phyloP scores from a whole-genome alignment of 805 yeast species.

The Lachancea meyersii region DNA sequence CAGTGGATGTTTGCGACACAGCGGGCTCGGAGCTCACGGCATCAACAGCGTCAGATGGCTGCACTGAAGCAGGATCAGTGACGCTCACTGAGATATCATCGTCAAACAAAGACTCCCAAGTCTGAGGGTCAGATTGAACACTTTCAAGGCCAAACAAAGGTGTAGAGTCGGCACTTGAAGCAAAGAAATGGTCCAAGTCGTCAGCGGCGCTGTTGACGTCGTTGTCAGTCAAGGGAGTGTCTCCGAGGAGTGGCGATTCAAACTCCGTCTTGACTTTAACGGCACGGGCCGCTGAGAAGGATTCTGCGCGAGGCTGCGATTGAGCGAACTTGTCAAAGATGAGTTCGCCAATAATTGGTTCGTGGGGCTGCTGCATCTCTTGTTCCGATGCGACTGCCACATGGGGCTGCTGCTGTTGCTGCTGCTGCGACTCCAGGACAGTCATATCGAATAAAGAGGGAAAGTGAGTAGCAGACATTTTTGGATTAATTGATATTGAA shows the following conservation, averaged over 20 bases:
- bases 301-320: slow-evolving; percentile 13
- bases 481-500: background rate
- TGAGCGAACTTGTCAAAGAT: slow-evolving; percentile 23
- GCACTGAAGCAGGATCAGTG: slow-evolving; percentile 29
- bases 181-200: slow-evolving; percentile 56
- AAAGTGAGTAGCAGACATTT: slow-evolving; percentile 7
- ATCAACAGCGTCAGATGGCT: background rate
- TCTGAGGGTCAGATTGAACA: slow-evolving; percentile 33
- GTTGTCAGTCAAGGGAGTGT: background rate
- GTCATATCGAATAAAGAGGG: slow-evolving; percentile 10
- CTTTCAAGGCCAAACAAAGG: slow-evolving; percentile 47
- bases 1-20: background rate
- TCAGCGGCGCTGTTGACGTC: slow-evolving; percentile 38
- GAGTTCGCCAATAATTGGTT: slow-evolving; percentile 22
- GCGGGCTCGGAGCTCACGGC: slow-evolving; percentile 1
- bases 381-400: background rate
- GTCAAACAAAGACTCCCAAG: slow-evolving; percentile 61
- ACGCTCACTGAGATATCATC: slow-evolving; percentile 36
- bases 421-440: too few species aligned
- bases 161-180: slow-evolving; percentile 44
- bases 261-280: slow-evolving; percentile 5
- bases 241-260: slow-evolving; percentile 5
- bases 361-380: slow-evolving; percentile 1
- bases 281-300: background rate
- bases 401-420: slow-evolving; percentile 7